Percentiles rank a stretch among this genome's conserved stretches.
Evolutionary conservation across 495 filamentous ascomycete genomes (phyloP).

Genomic region (Amniculicola lignicola): DNA sequence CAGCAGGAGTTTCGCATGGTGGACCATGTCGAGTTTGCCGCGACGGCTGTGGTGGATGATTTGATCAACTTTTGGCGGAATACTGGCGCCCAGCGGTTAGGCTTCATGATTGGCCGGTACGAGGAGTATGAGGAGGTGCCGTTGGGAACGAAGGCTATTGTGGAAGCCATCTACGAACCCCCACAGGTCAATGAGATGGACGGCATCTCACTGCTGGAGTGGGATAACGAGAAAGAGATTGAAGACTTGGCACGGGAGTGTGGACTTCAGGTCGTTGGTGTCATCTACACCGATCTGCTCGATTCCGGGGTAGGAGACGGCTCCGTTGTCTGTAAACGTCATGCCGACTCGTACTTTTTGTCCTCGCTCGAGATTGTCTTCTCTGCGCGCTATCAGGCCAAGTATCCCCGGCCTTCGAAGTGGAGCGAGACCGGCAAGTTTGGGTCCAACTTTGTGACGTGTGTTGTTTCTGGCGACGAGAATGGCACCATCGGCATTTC

Average conservation of each 20-base stretch:
- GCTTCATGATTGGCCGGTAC: constrained; percentile 88
- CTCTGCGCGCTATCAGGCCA: constrained; percentile 79
- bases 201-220: constrained; percentile 80
- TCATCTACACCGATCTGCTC: constrained; percentile 91
- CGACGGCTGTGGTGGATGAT: constrained; percentile 74
- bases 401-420: constrained; percentile 85
- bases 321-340: constrained; percentile 87
- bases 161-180: constrained; percentile 96
- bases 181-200: constrained; percentile 90
- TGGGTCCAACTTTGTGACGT: constrained; percentile 96
- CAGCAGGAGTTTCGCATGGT: constrained; percentile 96
- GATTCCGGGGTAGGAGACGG: constrained; percentile 79
- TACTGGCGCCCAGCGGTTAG: constrained; percentile 75
- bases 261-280: constrained; percentile 84
- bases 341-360: constrained; percentile 91
- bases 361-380: constrained; percentile 91
- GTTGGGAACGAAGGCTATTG: constrained; percentile 90
- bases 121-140: constrained; percentile 91
- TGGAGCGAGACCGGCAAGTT: constrained; percentile 96
- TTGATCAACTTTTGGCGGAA: constrained; percentile 88
- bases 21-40: constrained; percentile 94
- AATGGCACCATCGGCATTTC: constrained; percentile 83
- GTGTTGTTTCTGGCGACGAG: constrained; percentile 88
- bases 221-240: constrained; percentile 81
- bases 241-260: constrained; percentile 79